Evolutionary conservation across 1,284 basidiomycete genomes (phyloP).

Genomic region (Binderoboletus segoi): DNA sequence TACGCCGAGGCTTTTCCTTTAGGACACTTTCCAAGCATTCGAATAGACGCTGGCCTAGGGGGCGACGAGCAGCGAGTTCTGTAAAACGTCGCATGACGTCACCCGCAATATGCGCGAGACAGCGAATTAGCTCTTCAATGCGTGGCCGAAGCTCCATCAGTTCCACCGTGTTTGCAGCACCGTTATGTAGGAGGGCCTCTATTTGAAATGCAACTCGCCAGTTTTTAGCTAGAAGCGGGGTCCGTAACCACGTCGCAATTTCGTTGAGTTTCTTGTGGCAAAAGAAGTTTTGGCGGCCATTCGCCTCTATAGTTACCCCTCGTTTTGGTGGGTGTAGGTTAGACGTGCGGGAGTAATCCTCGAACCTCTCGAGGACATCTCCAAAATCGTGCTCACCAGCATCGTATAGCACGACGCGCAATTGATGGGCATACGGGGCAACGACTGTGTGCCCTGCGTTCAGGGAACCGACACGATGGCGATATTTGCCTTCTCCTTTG

Average conservation of each 20-base stretch:
- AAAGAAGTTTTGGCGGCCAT: constrained; percentile 51
- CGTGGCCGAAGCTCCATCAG: constrained; percentile 46
- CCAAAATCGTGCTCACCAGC: constrained; percentile 36
- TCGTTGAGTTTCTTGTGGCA: constrained; percentile 45
- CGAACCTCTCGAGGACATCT: constrained; percentile 50
- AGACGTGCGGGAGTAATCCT: constrained; percentile 53
- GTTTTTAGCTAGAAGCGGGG: constrained; percentile 37
- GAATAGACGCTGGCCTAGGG: constrained; percentile 45
- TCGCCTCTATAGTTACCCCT: constrained; percentile 47
- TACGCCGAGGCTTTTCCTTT: constrained; percentile 27
- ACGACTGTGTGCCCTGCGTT: constrained; percentile 55
- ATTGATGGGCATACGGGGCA: constrained; percentile 65
- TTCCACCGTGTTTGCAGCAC: constrained; percentile 58
- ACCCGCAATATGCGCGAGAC: constrained; percentile 38
- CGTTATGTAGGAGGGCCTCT: constrained; percentile 63
- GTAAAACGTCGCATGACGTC: constrained; percentile 55
- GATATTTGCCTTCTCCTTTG: constrained; percentile 43
- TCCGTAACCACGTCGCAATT: constrained; percentile 45
- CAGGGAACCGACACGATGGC: constrained; percentile 56
- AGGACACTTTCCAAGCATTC: constrained; percentile 51
- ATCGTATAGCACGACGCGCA: constrained; percentile 57
- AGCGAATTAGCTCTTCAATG: constrained; percentile 44
- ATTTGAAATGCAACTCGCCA: constrained; percentile 74
- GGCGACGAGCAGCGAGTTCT: constrained; percentile 45
- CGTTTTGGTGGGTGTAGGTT: constrained; percentile 44